Conservation (phyloP, 1,139 yeast species). For the Ogataea hybrid region DNA sequence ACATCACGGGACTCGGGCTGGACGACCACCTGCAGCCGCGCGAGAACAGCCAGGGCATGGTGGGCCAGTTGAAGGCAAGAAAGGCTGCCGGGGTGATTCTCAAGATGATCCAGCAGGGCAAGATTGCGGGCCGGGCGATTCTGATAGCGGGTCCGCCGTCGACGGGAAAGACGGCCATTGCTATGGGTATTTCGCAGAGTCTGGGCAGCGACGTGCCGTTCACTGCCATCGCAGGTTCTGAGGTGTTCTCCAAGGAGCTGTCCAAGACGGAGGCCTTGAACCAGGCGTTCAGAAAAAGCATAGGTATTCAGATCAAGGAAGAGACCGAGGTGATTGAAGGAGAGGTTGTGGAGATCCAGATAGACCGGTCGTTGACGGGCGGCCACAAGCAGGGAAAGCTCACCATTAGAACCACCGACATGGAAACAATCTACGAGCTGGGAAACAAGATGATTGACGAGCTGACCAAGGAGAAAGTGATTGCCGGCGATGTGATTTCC, state of each 20-base stretch:
- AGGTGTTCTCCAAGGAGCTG: constrained; percentile 84
- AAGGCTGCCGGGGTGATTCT: constrained; percentile 93
- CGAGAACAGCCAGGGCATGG: constrained; percentile 87
- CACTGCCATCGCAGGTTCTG: constrained; percentile 93
- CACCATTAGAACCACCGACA: constrained; percentile 96
- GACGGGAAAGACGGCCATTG: constrained; percentile 98
- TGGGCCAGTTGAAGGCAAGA: constrained; percentile 93
- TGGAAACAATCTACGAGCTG: constrained; percentile 97
- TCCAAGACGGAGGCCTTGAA: constrained; percentile 95
- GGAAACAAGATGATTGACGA: constrained; percentile 98
- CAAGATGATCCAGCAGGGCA: constrained; percentile 90
- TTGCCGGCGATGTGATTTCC: constrained; percentile 96
- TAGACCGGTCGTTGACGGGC: constrained; percentile 93
- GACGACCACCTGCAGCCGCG: constrained; percentile 88
- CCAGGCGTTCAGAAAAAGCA: constrained; percentile 93
- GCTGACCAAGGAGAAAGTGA: constrained; percentile 87
- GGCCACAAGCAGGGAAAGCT: constrained; percentile 98
- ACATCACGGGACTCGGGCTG: constrained; percentile 90
- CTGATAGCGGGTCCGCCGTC: constrained; percentile 98
- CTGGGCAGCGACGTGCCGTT: constrained; percentile 93
- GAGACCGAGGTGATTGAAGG: constrained; percentile 98
- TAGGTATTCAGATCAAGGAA: constrained; percentile 93
- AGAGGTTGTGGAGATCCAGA: constrained; percentile 97
- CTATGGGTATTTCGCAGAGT: constrained; percentile 92
- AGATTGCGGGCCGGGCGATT: constrained; percentile 96